phyloP scores from a whole-genome alignment of 345 rosid species.

The Citropsis articulata region DNA sequence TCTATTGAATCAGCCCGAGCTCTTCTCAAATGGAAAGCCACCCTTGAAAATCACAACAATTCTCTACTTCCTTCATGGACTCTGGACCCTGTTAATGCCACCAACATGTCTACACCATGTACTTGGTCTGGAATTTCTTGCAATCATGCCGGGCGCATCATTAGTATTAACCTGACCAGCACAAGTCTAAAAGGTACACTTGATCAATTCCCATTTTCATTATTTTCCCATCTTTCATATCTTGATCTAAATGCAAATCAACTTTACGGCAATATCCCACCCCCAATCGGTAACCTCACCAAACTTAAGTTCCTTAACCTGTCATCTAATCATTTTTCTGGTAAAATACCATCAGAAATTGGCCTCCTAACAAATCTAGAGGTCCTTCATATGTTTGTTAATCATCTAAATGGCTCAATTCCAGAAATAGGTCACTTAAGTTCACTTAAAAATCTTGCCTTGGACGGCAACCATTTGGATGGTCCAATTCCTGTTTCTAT shows the following conservation, averaged over 20 bases:
- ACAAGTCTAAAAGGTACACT: conserved; percentile 29
- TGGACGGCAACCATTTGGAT: neutral
- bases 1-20: neutral
- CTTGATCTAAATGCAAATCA: conserved; percentile 27
- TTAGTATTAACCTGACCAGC: conserved; percentile 26
- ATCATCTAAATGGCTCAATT: conserved; percentile 21
- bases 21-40: neutral
- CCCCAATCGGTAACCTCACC: conserved; percentile 17
- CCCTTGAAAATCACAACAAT: conserved; percentile 12
- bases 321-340: conserved; percentile 12
- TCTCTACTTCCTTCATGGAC: conserved; percentile 23
- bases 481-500: conserved; percentile 13
- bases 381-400: conserved; percentile 14
- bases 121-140: conserved; percentile 30
- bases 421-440: conserved; percentile 10
- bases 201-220: conserved; percentile 21
- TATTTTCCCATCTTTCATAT: conserved; percentile 21
- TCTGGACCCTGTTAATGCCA: neutral
- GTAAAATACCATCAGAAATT: conserved; percentile 25
- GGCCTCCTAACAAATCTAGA: conserved; percentile 16
- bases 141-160: neutral
- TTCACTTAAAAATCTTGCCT: neutral
- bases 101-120: neutral
- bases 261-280: conserved; percentile 26
- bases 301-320: conserved; percentile 24